Conservation (phyloP, 106 monocot species). For the Dactylorhiza incarnata region DNA sequence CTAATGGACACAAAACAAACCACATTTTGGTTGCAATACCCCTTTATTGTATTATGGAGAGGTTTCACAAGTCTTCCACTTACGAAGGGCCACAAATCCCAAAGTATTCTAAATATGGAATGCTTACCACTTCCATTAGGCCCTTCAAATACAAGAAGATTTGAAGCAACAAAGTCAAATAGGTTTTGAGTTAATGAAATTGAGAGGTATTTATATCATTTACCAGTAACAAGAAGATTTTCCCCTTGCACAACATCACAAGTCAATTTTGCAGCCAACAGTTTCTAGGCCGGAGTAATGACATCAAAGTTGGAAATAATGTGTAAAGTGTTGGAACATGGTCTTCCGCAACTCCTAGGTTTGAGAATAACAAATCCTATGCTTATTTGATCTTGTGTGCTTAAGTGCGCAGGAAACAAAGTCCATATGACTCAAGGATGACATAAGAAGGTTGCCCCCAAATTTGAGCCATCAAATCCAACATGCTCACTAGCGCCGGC, state of each 20-base stretch:
- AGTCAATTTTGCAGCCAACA: slow-evolving; percentile 68
- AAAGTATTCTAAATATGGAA: slow-evolving; percentile 87
- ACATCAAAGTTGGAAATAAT: slow-evolving; percentile 72
- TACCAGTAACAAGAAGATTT: slow-evolving; percentile 93
- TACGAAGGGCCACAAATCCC: slow-evolving; percentile 79
- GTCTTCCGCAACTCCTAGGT: too few species aligned
- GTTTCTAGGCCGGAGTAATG: slow-evolving; percentile 74
- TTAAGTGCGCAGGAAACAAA: too few species aligned
- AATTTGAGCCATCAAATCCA: too few species aligned
- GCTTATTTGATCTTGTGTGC: too few species aligned
- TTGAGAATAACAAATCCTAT: too few species aligned
- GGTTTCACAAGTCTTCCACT: slow-evolving; percentile 68
- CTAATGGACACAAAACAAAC: slow-evolving; percentile 74
- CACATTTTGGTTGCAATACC: slow-evolving; percentile 21
- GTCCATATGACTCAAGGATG: too few species aligned
- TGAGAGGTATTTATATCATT: not conserved
- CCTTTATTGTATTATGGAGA: slow-evolving; percentile 23
- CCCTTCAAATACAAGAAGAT: slow-evolving; percentile 37
- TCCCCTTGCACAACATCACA: slow-evolving; percentile 71
- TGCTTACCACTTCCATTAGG: slow-evolving; percentile 99
- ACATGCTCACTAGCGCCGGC: too few species aligned
- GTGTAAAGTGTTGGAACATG: too few species aligned
- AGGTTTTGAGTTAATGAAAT: not conserved
- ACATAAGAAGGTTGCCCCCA: too few species aligned
- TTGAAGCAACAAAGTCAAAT: slow-evolving; percentile 1